Percentiles rank a stretch among this genome's conserved stretches.
phyloP scores from a whole-genome alignment of 2,329 filamentous ascomycete genomes.

The Alternaria gaisen region DNA sequence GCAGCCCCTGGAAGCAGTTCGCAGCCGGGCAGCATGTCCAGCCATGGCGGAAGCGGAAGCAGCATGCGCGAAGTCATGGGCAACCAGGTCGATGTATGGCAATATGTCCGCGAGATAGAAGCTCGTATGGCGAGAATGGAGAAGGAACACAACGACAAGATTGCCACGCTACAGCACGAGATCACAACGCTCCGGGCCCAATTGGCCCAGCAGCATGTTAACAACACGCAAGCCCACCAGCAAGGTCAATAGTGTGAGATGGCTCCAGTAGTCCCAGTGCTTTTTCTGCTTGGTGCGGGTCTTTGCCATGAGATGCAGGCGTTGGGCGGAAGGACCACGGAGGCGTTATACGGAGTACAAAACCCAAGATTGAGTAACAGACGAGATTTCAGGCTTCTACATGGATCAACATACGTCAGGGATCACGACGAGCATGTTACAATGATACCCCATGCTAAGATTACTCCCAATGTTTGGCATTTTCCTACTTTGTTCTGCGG shows the following conservation, averaged over 20 bases:
- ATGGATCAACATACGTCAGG: constrained; percentile 21
- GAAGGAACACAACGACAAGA: constrained; percentile 58
- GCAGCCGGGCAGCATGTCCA: constrained; percentile 61
- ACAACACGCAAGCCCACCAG: constrained; percentile 31
- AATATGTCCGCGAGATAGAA: constrained; percentile 76
- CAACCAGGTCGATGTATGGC: constrained; percentile 68
- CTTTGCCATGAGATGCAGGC: neutral
- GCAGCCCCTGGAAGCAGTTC: constrained; percentile 52
- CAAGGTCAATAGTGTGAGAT: constrained; percentile 19
- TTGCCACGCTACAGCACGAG: constrained; percentile 56
- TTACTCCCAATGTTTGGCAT: constrained; percentile 15
- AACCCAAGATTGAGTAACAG: constrained; percentile 21
- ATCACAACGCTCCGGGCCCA: constrained; percentile 51
- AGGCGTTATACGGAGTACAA: constrained; percentile 21
- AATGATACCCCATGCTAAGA: constrained; percentile 23
- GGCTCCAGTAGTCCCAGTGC: neutral
- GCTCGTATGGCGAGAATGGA: constrained; percentile 57
- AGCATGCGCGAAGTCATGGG: constrained; percentile 74
- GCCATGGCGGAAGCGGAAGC: constrained; percentile 66
- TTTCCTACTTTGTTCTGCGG: constrained; percentile 4
- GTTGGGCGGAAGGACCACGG: constrained; percentile 2
- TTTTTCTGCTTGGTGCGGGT: constrained; percentile 3
- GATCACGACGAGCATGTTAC: constrained; percentile 22
- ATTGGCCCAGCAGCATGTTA: constrained; percentile 48
- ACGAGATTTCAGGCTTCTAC: constrained; percentile 19